phyloP scores from a whole-genome alignment of 306 rosid species.

The Albizia julibrissin region DNA sequence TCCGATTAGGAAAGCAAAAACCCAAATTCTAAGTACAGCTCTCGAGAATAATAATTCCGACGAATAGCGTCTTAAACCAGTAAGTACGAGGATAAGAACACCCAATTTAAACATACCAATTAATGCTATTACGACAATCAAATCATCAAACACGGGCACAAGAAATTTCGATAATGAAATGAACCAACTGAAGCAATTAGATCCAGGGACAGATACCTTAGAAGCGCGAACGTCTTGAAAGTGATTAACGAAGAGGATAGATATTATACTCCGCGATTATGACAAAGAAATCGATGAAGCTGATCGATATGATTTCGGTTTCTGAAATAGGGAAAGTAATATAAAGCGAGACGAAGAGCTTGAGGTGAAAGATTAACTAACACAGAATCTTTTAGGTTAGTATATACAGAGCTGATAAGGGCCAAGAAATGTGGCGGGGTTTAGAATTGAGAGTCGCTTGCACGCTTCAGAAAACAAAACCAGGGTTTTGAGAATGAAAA shows the following conservation, averaged over 20 bases:
- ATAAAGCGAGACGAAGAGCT: constrained; percentile 13
- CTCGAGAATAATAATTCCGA: not conserved
- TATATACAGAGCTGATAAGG: constrained; percentile 25
- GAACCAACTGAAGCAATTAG: constrained; percentile 32
- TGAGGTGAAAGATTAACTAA: constrained; percentile 27
- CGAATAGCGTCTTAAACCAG: not conserved
- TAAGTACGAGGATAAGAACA: constrained; percentile 10
- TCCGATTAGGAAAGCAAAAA: constrained; percentile 11
- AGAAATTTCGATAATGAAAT: constrained; percentile 1
- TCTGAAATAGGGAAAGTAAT: constrained; percentile 1
- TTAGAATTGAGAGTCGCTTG: constrained; percentile 58
- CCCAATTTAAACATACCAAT: constrained; percentile 23
- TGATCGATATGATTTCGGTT: constrained; percentile 18
- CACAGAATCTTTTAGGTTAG: constrained; percentile 41
- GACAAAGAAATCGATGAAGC: constrained; percentile 23
- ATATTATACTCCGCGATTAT: not conserved
- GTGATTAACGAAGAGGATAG: constrained; percentile 15
- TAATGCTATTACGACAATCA: not conserved
- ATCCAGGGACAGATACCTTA: constrained; percentile 31
- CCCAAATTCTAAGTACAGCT: constrained; percentile 1
- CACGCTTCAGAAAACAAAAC: constrained; percentile 55
- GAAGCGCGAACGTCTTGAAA: constrained; percentile 36
- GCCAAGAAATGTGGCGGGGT: constrained; percentile 32
- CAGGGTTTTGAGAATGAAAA: constrained; percentile 26
- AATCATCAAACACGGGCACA: constrained; percentile 7